Percentiles rank a stretch among this genome's conserved stretches.
Conservation (phyloP, 208 protist genomes). For the Crithidia expoeki region DNA sequence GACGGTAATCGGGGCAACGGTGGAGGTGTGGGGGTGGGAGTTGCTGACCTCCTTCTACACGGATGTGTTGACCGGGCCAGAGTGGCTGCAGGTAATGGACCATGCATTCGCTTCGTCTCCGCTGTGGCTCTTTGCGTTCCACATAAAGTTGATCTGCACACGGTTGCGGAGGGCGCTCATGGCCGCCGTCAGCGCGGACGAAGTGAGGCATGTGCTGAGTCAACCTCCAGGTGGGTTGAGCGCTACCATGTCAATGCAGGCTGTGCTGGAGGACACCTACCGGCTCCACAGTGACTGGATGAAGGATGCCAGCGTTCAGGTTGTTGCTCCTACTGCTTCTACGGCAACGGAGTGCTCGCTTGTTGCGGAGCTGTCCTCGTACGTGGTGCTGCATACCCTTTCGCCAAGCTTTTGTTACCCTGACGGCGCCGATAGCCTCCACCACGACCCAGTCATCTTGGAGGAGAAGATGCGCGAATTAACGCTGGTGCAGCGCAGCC, state of each 20-base stretch:
- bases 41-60: constrained; percentile 69
- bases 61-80: constrained; percentile 61
- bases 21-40: constrained; percentile 80
- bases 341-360: neutral
- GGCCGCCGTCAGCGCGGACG: constrained; percentile 31
- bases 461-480: constrained; percentile 55
- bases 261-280: constrained; percentile 63
- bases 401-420: constrained; percentile 51
- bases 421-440: constrained; percentile 15
- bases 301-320: neutral
- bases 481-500: constrained; percentile 38
- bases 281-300: constrained; percentile 32
- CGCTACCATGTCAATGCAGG: neutral
- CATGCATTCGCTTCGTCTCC: constrained; percentile 74
- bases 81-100: constrained; percentile 93
- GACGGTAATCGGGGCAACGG: constrained; percentile 43
- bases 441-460: constrained; percentile 47
- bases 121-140: constrained; percentile 86
- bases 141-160: constrained; percentile 39
- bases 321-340: too few relatives aligned
- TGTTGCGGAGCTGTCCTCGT: neutral
- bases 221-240: constrained; percentile 14
- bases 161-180: constrained; percentile 50
- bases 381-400: constrained; percentile 6
- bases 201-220: constrained; percentile 53